phyloP scores from a whole-genome alignment of 2,329 filamentous ascomycete species.

The Calonectria hawksworthii region DNA sequence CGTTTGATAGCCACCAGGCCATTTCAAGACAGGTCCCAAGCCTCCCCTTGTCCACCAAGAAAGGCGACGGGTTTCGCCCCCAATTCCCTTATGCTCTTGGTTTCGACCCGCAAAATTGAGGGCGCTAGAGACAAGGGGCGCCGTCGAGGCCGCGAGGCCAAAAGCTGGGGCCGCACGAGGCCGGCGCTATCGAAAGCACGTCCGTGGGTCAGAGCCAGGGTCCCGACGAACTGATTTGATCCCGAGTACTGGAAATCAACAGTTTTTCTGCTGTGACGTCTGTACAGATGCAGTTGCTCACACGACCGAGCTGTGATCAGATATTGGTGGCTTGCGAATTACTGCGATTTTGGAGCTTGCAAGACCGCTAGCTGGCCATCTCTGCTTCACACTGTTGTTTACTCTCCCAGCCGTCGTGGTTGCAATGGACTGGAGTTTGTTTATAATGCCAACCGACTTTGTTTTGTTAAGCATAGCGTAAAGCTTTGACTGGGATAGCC shows the following conservation, averaged over 20 bases:
- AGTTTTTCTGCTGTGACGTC: background rate
- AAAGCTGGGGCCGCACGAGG: constrained; percentile 29
- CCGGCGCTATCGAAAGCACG: constrained; percentile 27
- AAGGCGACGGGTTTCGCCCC: constrained; percentile 2
- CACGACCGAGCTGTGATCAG: background rate
- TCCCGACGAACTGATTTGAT: constrained; percentile 26
- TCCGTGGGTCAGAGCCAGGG: constrained; percentile 15
- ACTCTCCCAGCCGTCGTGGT: background rate
- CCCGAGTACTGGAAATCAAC: constrained; percentile 9
- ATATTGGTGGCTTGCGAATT: background rate
- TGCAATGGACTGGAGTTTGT: constrained; percentile 13
- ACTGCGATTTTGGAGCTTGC: background rate
- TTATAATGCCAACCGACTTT: background rate
- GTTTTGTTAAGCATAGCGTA: constrained; percentile 9
- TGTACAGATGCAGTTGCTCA: constrained; percentile 1
- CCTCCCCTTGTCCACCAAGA: background rate
- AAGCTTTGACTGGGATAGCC: constrained; percentile 12
- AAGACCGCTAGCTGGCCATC: background rate
- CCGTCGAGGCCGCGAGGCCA: constrained; percentile 17
- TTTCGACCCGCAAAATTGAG: constrained; percentile 13
- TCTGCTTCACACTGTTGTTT: background rate
- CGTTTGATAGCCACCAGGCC: constrained; percentile 27
- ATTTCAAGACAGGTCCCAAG: constrained; percentile 12
- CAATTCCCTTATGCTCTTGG: background rate
- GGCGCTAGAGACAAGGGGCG: constrained; percentile 21